Evolutionary conservation across 345 rosid genomes (phyloP).

Genomic region (Camelina sativa): DNA sequence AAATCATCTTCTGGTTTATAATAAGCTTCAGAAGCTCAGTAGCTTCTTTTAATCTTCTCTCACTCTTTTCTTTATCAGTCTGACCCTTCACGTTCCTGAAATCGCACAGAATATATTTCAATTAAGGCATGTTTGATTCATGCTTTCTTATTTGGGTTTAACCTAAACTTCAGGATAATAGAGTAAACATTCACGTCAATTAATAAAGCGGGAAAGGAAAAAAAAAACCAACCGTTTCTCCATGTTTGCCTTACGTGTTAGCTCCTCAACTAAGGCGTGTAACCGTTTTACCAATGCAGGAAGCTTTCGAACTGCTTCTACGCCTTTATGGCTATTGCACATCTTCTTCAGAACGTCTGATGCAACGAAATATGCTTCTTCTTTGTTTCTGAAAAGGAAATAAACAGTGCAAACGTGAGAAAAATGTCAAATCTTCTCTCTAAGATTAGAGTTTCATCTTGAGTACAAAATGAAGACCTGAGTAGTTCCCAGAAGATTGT

Average conservation of each 20-base stretch:
- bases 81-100: constrained; percentile 59
- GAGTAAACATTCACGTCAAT: not conserved
- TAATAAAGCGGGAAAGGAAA: not conserved
- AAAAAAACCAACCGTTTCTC: constrained; percentile 57
- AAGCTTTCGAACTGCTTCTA: constrained; percentile 53
- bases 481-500: constrained; percentile 68
- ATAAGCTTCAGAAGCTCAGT: constrained; percentile 58
- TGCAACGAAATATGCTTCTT: constrained; percentile 80
- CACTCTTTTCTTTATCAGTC: constrained; percentile 55
- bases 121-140: constrained; percentile 2
- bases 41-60: constrained; percentile 67
- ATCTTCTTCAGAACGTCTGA: constrained; percentile 72
- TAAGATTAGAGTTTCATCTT: no score
- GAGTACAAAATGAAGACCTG: constrained; percentile 50
- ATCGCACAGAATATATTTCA: not conserved
- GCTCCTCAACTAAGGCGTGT: constrained; percentile 69
- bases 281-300: constrained; percentile 73
- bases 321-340: constrained; percentile 56
- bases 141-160: constrained; percentile 1
- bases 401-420: not conserved
- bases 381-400: constrained; percentile 73
- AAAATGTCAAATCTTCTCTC: not conserved
- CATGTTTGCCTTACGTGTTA: constrained; percentile 54
- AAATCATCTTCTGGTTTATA: constrained; percentile 34
- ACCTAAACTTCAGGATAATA: not conserved